Conservation (phyloP, 441 rosid species). For the Populus tomentosa region DNA sequence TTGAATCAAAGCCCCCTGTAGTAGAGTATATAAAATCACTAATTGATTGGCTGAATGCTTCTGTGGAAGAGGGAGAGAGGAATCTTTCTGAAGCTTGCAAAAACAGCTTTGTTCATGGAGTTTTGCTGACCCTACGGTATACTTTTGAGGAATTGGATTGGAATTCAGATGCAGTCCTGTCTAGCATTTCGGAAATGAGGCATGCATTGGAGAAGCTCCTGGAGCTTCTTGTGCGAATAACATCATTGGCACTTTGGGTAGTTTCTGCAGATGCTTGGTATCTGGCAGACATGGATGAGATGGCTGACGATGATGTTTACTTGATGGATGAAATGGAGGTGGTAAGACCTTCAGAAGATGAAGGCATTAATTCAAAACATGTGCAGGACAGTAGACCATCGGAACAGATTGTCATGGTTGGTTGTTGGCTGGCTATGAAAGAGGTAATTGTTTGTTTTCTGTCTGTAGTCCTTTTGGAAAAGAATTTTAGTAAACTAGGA, state of each 20-base stretch:
- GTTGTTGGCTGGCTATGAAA: conserved; percentile 99
- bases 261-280: conserved; percentile 96
- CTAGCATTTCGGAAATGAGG: conserved; percentile 66
- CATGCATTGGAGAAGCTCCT: conserved; percentile 66
- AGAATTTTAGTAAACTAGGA: not conserved
- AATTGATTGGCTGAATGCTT: conserved; percentile 72
- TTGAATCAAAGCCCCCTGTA: conserved; percentile 44
- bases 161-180: conserved; percentile 64
- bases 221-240: conserved; percentile 69
- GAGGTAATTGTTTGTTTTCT: conserved; percentile 55
- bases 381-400: conserved; percentile 43
- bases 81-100: conserved; percentile 86
- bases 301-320: conserved; percentile 59
- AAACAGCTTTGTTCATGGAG: conserved; percentile 92
- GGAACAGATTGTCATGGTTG: conserved; percentile 92
- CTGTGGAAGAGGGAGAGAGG: conserved; percentile 71
- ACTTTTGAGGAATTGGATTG: conserved; percentile 97
- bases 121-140: conserved; percentile 78
- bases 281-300: conserved; percentile 85
- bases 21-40: conserved; percentile 70
- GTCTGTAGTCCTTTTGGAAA: conserved; percentile 7
- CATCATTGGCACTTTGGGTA: conserved; percentile 92
- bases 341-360: conserved; percentile 31
- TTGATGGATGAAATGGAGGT: conserved; percentile 43
- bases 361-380: conserved; percentile 32